phyloP scores from a whole-genome alignment of 2,329 filamentous ascomycete genomes.

The Blumeria graminis region DNA sequence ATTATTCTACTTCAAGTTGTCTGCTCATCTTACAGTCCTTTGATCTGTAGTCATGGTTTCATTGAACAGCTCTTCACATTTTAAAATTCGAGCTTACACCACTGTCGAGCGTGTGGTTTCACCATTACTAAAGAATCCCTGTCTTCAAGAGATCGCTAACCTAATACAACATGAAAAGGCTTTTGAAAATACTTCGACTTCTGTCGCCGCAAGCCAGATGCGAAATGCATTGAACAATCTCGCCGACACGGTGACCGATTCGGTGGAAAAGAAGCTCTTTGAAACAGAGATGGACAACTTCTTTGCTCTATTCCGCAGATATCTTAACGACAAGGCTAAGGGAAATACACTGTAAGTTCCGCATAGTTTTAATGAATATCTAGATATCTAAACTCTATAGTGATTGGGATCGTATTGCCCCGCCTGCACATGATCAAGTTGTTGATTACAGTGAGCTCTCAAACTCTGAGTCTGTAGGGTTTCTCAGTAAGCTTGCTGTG shows the following conservation, averaged over 20 bases:
- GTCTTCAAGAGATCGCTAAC: slow-evolving; percentile 7
- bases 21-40: too few species aligned
- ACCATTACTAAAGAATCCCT: neutral
- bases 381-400: slow-evolving; percentile 21
- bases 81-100: neutral
- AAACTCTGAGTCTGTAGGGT: slow-evolving; percentile 74
- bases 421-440: slow-evolving; percentile 79
- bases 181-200: slow-evolving; percentile 98
- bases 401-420: slow-evolving; percentile 91
- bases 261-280: slow-evolving; percentile 71
- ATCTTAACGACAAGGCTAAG: slow-evolving; percentile 97
- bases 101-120: neutral
- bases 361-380: neutral
- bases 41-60: neutral
- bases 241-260: slow-evolving; percentile 68
- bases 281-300: slow-evolving; percentile 99
- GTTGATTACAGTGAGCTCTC: slow-evolving; percentile 81
- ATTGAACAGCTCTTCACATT: neutral
- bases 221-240: slow-evolving; percentile 89
- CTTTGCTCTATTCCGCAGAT: slow-evolving; percentile 93
- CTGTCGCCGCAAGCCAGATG: slow-evolving; percentile 95
- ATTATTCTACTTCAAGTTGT: too few species aligned
- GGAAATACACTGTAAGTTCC: slow-evolving; percentile 53
- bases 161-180: slow-evolving; percentile 36
- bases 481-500: slow-evolving; percentile 91